Evolutionary conservation across 129 eudicot genomes (phyloP), one percentile per base, ranked within the genome.

Genomic region (Erigeron canadensis): DNA sequence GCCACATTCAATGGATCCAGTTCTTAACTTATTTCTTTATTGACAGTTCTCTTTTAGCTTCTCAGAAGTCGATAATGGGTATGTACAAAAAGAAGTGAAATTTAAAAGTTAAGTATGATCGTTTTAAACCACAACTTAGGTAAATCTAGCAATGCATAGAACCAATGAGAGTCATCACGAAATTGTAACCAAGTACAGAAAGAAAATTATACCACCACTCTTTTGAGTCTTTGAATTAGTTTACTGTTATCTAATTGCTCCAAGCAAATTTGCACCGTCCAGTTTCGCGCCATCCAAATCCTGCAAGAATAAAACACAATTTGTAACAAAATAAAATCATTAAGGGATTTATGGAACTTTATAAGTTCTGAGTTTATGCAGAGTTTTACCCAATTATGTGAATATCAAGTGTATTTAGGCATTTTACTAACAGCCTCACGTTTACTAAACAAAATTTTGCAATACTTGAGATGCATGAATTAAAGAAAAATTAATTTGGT

Each of bases 251-350:
- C 96, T 85, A 77, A 90, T 90, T 48, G 95, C 91, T 67, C 95
- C 96, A 39, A 87, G 86, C 77, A 90, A 74, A 73, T 85, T 90
- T 45, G 96, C 96, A 59, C 95, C 96, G 69, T 85, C 87, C 65
- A 90, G 91, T 65, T 74, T 90, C 22, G 96, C 96, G 22, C 91
- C 96, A 74, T 90, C 91, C 80, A 90, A 77, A 56, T 78, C 82
- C 96, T 90, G 85, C 62, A 39, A 75, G 5, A 44, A 54, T 8
- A 9, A 4, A 60, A 54, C 23, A 58, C 8, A 34, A 22, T 9
- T 39, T 38, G 12, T 15, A 50, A 48, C 5, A 48, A 2, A 5
- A 39, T 55, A 7, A 16, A 10, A 73, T 58, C 19, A 17, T 38
- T 1, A 28, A 44, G 5, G 4, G 50, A 54, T 41, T 39, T 11